These are phyloP conservation scores for Aureobasidium melanogenum DNA, from an alignment of 2,329 filamentous ascomycete species.

Conservation along the genomic window DNA sequence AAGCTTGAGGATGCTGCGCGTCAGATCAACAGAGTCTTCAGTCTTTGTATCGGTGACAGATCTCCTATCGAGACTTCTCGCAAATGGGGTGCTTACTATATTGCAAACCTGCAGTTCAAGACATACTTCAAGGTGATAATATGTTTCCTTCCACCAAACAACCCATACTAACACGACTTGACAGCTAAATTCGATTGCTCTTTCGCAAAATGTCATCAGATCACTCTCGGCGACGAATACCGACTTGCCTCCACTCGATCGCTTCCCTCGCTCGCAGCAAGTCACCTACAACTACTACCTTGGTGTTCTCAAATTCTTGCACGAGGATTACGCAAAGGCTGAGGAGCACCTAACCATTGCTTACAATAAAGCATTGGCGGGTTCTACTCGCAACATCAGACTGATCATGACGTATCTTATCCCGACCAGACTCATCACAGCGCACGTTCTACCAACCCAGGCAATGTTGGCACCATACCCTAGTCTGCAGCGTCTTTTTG, in stretches of 20 bases:
- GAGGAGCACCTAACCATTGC: constrained; percentile 74
- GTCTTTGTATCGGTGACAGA: constrained; percentile 74
- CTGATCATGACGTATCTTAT: constrained; percentile 92
- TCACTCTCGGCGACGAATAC: constrained; percentile 63
- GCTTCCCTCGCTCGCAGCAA: constrained; percentile 81
- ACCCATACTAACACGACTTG: neutral
- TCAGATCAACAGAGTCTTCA: constrained; percentile 86
- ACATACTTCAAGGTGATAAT: constrained; percentile 74
- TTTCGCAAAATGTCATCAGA: constrained; percentile 83
- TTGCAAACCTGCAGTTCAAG: constrained; percentile 93
- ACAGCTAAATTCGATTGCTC: constrained; percentile 70
- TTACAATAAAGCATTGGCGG: constrained; percentile 41
- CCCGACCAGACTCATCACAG: constrained; percentile 83
- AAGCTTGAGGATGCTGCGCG: constrained; percentile 86
- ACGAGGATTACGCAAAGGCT: constrained; percentile 82
- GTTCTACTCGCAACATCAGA: constrained; percentile 63
- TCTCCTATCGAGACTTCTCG: constrained; percentile 71
- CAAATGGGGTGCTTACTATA: constrained; percentile 97
- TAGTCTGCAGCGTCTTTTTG: constrained; percentile 65
- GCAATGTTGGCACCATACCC: constrained; percentile 67
- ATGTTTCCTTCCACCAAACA: neutral
- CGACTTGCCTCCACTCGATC: constrained; percentile 71
- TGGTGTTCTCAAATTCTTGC: constrained; percentile 85
- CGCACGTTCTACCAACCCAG: constrained; percentile 68
- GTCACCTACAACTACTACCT: constrained; percentile 97